Conservation (phyloP, 1,284 basidiomycete species). For the Macrocystidia cucumis region DNA sequence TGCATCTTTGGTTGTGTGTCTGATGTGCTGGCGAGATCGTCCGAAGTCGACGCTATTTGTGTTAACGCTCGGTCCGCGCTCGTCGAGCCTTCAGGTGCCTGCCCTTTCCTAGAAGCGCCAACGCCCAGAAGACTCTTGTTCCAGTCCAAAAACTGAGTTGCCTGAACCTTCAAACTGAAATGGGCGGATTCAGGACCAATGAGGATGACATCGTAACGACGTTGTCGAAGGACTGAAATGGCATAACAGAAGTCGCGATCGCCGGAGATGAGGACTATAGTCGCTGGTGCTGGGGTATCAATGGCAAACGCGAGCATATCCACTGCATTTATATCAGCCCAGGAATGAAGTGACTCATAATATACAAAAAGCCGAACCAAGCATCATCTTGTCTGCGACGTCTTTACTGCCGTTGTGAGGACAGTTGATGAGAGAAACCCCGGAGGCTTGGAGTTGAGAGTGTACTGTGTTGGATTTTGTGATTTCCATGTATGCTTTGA, state of each 20-base stretch:
- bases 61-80: no score
- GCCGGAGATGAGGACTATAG: constrained; percentile 47
- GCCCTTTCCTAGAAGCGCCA: no score
- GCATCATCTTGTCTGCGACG: constrained; percentile 45
- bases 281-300: constrained; percentile 42
- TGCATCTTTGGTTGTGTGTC: no score
- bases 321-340: constrained; percentile 28
- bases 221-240: constrained; percentile 41
- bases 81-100: no score
- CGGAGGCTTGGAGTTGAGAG: constrained; percentile 53
- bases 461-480: constrained; percentile 24
- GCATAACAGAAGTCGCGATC: constrained; percentile 57
- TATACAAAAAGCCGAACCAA: constrained; percentile 17
- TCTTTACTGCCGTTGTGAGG: constrained; percentile 51
- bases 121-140: no score
- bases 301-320: constrained; percentile 56
- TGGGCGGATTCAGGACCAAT: constrained; percentile 35
- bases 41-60: no score
- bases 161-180: constrained; percentile 44
- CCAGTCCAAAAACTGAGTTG: constrained; percentile 50
- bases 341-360: not conserved
- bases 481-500: constrained; percentile 36
- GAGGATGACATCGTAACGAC: constrained; percentile 41
- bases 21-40: no score
- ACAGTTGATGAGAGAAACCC: constrained; percentile 50